Base-by-base conservation (phyloP, 1,284 basidiomycete species). In the Lignosus rhinocerotis region DNA sequence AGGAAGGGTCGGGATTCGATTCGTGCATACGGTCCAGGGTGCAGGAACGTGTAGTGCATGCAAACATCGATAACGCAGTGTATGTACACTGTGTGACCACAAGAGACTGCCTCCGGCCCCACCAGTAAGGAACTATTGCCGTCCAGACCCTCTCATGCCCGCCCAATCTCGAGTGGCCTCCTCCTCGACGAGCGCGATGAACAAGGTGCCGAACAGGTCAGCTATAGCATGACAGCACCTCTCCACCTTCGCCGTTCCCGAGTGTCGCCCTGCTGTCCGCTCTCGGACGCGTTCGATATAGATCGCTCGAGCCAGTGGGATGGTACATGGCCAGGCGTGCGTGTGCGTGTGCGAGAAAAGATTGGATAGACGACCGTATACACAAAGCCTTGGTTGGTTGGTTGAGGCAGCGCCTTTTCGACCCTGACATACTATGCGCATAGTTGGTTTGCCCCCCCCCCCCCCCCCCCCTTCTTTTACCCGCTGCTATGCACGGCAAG, bases 171-270 rank as follows among this genome's bases (percentile, higher is more conserved):
- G 31, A 19, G 46, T 8, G 12, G 21, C 6, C 31, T 45, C 51
- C 41, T 53, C 51, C 41, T 32, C 41, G 41, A 43, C 19, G 10
- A 21, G 30, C 16, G 17, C 33, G 30, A 56, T 45, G 33, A 14
- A 50, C 42, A 45, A 56, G 41, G 43, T 44, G 48, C 48, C 43
- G 55, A 50, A 38, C n/a, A 56, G 21, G 48, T 51, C 55, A 38
- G n/a, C n/a, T 21, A 32, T 7, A 43, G 11, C 31, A 41, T 19
- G 30, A 42, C 30, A 36, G 38, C 31, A 11, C 25, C 33, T n/a
- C 2, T 19, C 19, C 34, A 41, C 12, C 46, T 46, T 14, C 32
- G 30, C 47, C 17, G 12, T 19, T 25, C 16, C 34, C 17, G 14
- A 8, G 31, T 32, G 31, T 30, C 34, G 21, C 34, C 7, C 9